These are phyloP conservation scores for Hawksworthiomyces lignivorus DNA, from an alignment of 2,329 filamentous ascomycete species.

Conservation along the genomic window DNA sequence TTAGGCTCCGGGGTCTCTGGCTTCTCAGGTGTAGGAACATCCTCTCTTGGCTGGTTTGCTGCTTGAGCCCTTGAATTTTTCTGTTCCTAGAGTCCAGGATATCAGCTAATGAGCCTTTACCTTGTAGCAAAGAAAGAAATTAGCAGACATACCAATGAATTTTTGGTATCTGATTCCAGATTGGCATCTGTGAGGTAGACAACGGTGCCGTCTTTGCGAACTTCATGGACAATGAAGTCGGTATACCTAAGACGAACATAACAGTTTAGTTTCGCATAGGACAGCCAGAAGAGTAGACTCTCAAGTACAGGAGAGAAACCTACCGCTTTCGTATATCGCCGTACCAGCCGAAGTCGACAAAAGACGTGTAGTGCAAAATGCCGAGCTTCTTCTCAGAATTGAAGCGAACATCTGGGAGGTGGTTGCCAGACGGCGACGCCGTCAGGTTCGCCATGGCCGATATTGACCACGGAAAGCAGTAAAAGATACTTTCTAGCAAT, in stretches of 20 bases:
- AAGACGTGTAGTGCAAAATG: constrained; percentile 32
- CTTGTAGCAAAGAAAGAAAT: too few species aligned
- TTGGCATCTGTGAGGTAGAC: constrained; percentile 51
- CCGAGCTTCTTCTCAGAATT: constrained; percentile 30
- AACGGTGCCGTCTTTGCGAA: constrained; percentile 66
- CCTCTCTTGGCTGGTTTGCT: not conserved
- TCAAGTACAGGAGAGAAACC: constrained; percentile 6
- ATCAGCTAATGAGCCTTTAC: too few species aligned
- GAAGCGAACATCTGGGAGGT: constrained; percentile 22
- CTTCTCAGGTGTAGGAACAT: not conserved
- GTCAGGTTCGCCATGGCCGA: constrained; percentile 9
- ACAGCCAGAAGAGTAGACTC: not conserved
- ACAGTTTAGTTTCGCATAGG: too few species aligned
- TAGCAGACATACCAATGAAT: too few species aligned
- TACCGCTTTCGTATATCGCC: constrained; percentile 39
- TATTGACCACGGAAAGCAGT: too few species aligned
- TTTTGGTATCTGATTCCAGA: too few species aligned
- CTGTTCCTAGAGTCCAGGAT: too few species aligned
- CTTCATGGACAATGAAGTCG: constrained; percentile 90
- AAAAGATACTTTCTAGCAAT: too few species aligned
- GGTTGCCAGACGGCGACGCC: constrained; percentile 6
- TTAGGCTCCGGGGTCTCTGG: not conserved
- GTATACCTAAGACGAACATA: constrained; percentile 72
- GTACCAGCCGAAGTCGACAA: constrained; percentile 32
- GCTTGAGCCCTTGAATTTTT: not conserved